Conservation (phyloP, 768 basidiomycete genomes). For the Rhodosporidiobolus odoratus region DNA sequence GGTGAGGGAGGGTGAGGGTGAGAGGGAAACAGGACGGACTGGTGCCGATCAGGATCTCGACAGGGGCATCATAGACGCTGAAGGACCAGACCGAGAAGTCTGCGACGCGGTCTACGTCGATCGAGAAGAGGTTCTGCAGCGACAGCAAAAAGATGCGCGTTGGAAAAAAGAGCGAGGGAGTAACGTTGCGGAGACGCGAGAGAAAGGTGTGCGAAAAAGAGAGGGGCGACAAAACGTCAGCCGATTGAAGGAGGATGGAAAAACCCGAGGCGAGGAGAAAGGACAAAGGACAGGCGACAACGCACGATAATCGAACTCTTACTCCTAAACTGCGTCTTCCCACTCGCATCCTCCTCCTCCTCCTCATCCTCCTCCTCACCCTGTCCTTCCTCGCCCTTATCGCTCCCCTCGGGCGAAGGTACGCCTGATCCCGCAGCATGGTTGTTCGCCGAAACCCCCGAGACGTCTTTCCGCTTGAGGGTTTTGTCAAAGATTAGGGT, state of each 20-base stretch:
- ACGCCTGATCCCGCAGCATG: not conserved
- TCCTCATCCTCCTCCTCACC: conserved; percentile 27
- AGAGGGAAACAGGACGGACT: not conserved
- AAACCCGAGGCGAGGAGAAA: too few relatives aligned
- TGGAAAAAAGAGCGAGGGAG: not conserved
- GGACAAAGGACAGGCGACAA: too few relatives aligned
- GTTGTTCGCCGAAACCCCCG: conserved; percentile 20
- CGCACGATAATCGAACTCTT: conserved; percentile 38
- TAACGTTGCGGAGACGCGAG: not conserved
- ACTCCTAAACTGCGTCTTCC: conserved; percentile 35
- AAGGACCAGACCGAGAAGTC: conserved; percentile 37
- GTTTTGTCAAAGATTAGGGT: conserved; percentile 42
- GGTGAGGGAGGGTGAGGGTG: not conserved
- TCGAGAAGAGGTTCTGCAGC: conserved; percentile 37
- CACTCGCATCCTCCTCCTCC: conserved; percentile 40
- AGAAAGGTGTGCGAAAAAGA: too few relatives aligned
- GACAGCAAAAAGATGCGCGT: not conserved
- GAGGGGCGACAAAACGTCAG: too few relatives aligned
- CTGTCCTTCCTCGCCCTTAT: too few relatives aligned
- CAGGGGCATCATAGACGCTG: conserved; percentile 22
- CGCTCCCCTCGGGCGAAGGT: not conserved
- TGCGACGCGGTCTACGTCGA: conserved; percentile 39
- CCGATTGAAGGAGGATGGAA: too few relatives aligned
- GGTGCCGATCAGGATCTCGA: conserved; percentile 41
- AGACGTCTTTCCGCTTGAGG: conserved; percentile 39